These are phyloP conservation scores for Manihot esculenta DNA, from an alignment of 441 rosid species.

Conservation along the genomic window DNA sequence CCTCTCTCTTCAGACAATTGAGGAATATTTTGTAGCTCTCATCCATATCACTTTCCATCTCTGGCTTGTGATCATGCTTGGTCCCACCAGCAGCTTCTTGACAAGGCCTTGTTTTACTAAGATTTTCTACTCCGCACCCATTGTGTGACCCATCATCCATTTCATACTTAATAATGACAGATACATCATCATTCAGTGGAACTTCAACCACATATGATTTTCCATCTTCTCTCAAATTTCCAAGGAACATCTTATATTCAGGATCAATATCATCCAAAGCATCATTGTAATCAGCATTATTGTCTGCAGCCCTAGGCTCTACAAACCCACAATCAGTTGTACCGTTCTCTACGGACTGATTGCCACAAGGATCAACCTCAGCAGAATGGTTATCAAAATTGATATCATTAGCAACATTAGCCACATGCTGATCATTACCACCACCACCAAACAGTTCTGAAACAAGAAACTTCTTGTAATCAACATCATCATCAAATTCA, in stretches of 20 bases:
- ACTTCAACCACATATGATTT: constrained; percentile 33
- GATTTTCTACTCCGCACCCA: constrained; percentile 15
- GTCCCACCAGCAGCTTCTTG: not conserved
- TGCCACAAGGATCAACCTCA: not conserved
- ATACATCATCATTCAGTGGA: constrained; percentile 13
- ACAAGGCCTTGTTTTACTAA: constrained; percentile 2
- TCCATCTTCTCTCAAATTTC: constrained; percentile 20
- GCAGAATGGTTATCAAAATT: not conserved
- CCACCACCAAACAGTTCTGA: not conserved
- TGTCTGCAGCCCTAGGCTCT: not conserved
- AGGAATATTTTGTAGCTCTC: constrained; percentile 9
- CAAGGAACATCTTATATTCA: constrained; percentile 38
- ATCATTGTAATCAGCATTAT: constrained; percentile 13
- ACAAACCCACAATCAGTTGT: not conserved
- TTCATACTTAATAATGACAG: constrained; percentile 23
- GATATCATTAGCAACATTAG: not conserved
- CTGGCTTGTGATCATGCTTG: not conserved
- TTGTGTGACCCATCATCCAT: constrained; percentile 13
- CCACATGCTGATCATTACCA: not conserved
- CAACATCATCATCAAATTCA: not conserved
- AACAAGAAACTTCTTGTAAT: not conserved
- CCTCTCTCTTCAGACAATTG: constrained; percentile 24
- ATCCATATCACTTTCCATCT: constrained; percentile 18
- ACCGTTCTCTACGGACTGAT: not conserved
- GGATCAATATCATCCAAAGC: constrained; percentile 18